Conservation (phyloP, 2,329 filamentous ascomycete genomes). For the Colletotrichum cordylinicola region DNA sequence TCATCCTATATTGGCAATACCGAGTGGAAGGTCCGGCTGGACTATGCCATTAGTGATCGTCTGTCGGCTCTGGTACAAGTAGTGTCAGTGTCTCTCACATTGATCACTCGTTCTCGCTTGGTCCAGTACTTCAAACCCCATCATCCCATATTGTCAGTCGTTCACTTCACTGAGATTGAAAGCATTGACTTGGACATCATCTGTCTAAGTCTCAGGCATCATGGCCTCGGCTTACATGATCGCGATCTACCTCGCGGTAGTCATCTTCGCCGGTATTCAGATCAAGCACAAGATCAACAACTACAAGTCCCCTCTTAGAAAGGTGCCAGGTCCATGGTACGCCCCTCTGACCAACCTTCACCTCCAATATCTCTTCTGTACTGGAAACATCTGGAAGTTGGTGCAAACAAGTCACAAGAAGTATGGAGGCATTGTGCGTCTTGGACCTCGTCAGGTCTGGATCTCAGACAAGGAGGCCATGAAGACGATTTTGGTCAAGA, state of each 20-base stretch:
- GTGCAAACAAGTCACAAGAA: conserved; percentile 22
- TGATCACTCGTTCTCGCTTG: not conserved
- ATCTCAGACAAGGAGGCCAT: conserved; percentile 26
- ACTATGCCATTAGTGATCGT: not conserved
- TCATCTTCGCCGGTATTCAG: not conserved
- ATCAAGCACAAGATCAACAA: not conserved
- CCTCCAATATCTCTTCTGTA: conserved; percentile 25
- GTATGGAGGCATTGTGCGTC: conserved; percentile 25
- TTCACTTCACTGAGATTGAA: not conserved
- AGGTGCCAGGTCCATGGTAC: conserved; percentile 25
- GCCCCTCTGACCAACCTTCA: conserved; percentile 25
- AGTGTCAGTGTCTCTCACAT: not conserved
- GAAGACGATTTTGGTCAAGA: conserved; percentile 26
- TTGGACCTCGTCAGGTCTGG: conserved; percentile 27
- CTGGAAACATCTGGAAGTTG: conserved; percentile 27
- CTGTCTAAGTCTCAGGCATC: not conserved
- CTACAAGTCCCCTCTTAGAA: conserved; percentile 14
- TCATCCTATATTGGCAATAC: not conserved
- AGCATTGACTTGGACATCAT: not conserved
- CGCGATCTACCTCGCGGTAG: not conserved
- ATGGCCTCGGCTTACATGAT: conserved; percentile 8
- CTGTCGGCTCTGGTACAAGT: not conserved
- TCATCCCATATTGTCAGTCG: not conserved
- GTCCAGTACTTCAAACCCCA: not conserved
- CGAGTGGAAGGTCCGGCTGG: not conserved